Percentiles rank a stretch among this genome's conserved stretches.
Conservation (phyloP, 2,329 filamentous ascomycete genomes). For the Balansia obtecta region DNA sequence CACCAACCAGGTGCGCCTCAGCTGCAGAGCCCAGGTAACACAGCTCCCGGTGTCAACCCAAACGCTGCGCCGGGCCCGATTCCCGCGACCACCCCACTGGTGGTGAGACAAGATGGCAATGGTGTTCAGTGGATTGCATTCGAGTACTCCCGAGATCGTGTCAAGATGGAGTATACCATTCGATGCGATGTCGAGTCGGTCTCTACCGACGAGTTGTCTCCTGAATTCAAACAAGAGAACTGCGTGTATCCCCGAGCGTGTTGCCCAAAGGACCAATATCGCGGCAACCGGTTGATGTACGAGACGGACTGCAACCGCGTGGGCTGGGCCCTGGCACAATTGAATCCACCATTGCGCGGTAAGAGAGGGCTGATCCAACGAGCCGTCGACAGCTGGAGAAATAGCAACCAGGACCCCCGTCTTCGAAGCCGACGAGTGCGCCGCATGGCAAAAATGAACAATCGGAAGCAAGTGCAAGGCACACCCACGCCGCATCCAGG, state of each 20-base stretch:
- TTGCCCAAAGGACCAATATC: constrained; percentile 90
- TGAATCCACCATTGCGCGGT: constrained; percentile 82
- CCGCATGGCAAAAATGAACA: constrained; percentile 92
- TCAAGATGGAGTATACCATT: constrained; percentile 99
- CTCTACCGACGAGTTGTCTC: constrained; percentile 69
- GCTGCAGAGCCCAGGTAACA: constrained; percentile 25
- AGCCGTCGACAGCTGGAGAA: constrained; percentile 96
- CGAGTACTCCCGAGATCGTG: constrained; percentile 89
- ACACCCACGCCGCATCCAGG: constrained; percentile 43
- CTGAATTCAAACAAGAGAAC: constrained; percentile 95
- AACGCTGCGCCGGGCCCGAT: constrained; percentile 93
- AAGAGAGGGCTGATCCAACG: constrained; percentile 94
- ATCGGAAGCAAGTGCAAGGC: constrained; percentile 58
- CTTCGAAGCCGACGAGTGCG: constrained; percentile 84
- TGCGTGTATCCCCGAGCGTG: constrained; percentile 95
- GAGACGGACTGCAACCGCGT: constrained; percentile 98
- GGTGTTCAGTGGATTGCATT: constrained; percentile 99
- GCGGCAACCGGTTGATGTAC: constrained; percentile 88
- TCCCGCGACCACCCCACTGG: constrained; percentile 86
- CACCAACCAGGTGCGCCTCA: constrained; percentile 25
- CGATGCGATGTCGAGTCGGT: constrained; percentile 96
- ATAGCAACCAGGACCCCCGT: constrained; percentile 93
- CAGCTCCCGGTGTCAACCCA: constrained; percentile 53
- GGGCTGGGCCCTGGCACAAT: constrained; percentile 93
- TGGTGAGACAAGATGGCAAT: constrained; percentile 89